phyloP scores from a whole-genome alignment of 1,284 basidiomycete genomes.

The Ceraceosorus guamensis region DNA sequence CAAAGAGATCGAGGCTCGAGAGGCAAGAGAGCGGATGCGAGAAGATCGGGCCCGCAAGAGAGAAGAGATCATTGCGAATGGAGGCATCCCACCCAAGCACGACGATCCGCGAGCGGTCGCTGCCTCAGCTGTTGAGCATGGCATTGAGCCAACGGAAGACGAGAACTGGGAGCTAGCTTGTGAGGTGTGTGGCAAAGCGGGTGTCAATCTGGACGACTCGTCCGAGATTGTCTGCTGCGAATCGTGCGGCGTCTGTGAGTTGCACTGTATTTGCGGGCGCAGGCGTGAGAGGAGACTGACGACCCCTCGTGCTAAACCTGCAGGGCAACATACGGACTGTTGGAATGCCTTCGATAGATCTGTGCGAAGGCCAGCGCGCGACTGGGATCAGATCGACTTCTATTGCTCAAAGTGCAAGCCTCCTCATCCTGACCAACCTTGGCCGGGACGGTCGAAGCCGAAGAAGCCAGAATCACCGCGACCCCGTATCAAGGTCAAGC shows the following conservation, averaged over 20 bases:
- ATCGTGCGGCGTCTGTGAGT: constrained; percentile 62
- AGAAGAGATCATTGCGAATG: constrained; percentile 57
- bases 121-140: too few relatives aligned
- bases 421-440: constrained; percentile 16
- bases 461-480: constrained; percentile 16
- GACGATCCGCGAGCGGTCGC: background rate
- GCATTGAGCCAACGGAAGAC: constrained; percentile 41
- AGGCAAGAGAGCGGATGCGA: constrained; percentile 24
- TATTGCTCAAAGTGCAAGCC: constrained; percentile 31
- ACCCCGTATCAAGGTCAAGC: constrained; percentile 5
- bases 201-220: constrained; percentile 69
- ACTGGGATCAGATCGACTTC: constrained; percentile 38
- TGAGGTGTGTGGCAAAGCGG: constrained; percentile 66
- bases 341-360: constrained; percentile 42
- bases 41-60: constrained; percentile 57
- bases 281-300: too few relatives aligned
- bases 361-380: constrained; percentile 11
- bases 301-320: too few relatives aligned
- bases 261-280: too few relatives aligned
- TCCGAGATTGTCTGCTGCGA: constrained; percentile 71
- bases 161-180: constrained; percentile 76
- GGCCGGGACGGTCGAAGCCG: constrained; percentile 15
- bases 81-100: constrained; percentile 11
- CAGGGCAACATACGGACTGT: constrained; percentile 56
- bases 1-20: constrained; percentile 36